Base-by-base conservation (phyloP, 2,329 filamentous ascomycete genomes). In the Colletotrichum gloeosporioides region DNA sequence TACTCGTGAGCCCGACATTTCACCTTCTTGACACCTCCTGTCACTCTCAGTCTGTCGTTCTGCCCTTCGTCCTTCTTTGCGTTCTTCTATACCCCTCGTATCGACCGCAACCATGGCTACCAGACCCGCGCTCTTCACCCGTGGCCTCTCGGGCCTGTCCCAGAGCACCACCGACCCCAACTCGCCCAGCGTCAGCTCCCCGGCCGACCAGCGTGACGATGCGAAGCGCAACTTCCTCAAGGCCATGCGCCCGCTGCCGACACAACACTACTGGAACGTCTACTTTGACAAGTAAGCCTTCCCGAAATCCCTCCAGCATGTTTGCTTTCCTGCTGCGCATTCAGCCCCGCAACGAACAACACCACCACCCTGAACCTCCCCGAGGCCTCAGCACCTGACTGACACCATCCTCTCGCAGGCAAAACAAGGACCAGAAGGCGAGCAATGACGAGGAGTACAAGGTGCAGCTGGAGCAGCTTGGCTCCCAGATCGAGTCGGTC, bases 201-300 rank as follows among this genome's bases (percentile, higher is more conserved):
- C 94, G 31, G 93, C 94, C 71, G 92, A 93, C 81, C 90, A 92
- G 84, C 93, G 94, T 81, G 94, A 95, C 84, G 92, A 94, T 85
- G 94, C 94, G 73, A 96, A 96, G 92, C 92, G 94, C 87, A 96
- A 96, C 88, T 94, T 96, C 84, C 89, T 95, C 80, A 93, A 95
- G 85, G 90, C 92, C 32, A 93, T 92, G 88, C 89, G 95, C 70
- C 90, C 93, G 68, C 88, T 96, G 79, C 92, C 94, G 18, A 94
- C 95, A 32, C 94, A 96, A 86, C 93, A 96, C 84, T 95, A 95
- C 86, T 95, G 95, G 91, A 89, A 93, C 79, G 92, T 95, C 79
- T 94, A 90, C 83, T 93, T 93, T 82, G 92, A 93, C 83, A 87
- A 91, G 86, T 91, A 82, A 82, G 85, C 71, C 22, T 13, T 6